Evolutionary conservation across 2,329 filamentous ascomycete species (phyloP), one percentile per base, ranked within the genome.

Genomic region (Epicoccum sorghinum): DNA sequence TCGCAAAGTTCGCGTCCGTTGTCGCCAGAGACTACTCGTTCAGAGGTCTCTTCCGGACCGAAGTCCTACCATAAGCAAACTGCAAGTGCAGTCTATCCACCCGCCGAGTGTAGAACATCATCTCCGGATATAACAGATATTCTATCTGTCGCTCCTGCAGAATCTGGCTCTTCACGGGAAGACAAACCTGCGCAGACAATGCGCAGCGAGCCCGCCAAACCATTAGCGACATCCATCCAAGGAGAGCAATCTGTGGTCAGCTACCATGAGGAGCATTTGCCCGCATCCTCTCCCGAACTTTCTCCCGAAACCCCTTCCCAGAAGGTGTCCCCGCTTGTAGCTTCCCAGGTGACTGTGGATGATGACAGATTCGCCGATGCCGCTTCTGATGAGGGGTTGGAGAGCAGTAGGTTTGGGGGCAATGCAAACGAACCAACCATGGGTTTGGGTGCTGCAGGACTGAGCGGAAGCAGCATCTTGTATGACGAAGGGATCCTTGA

Each of bases 1-100:
- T 82, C 82, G 9, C 80, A 80, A 37, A 83, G 84, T 4, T 82
- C 85, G 1, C 83, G 84, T 1, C 76, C 84, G 61, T 81, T 82
- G 5, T 88, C 86, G 1, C 86, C 87, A 2, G 74, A 77, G 5
- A 78, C 80, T 53, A 78, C 79, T 4, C 76, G 75, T 43, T 84
- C 83, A 2, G 65, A 71, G 22, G 37, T 62, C 9, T 68, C 68
- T 3, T 60, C 58, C 12, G 62, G 56, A 44, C 65, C 59, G 4
- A 57, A 47, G 46, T 29, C 52, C 10, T 48, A 55, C 24, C 67
- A 65, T 41, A 62, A 68, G 25, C 57, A 55, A 33, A 51, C 65
- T 5, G 32, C 50, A 18, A 68, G 25, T 30, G 24, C 36, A 37
- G 10, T 30, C 8, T 6, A 13, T 1, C 10, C 29, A 13, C 36